Base-by-base conservation (phyloP, 345 rosid genomes). In the Syzygium oleosum region DNA sequence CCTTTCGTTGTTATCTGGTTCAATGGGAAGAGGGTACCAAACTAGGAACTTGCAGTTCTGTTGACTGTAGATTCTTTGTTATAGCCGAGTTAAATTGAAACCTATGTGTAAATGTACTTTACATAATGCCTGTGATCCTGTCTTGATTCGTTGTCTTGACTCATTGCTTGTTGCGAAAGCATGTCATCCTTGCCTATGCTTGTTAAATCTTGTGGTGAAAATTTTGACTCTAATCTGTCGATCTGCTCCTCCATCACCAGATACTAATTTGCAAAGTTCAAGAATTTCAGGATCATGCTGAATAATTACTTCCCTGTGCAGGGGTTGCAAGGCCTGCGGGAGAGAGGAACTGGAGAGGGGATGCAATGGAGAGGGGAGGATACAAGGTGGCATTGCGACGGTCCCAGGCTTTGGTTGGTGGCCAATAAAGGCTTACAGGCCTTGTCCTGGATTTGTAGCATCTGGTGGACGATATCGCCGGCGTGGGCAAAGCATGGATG, bases 371-470 rank as follows among this genome's bases (percentile, higher is more conserved):
- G 95, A 97, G 56, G 99, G 99, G 23, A 92, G 98, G 90, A 96
- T 98, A 88, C 99, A 98, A 94, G 99, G 99, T 54, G 99, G 99
- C 88, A 98, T 98, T 27, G 98, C 98, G 29, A 95, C 96, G 3
- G 95, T 96, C 63, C 98, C 98, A 3, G 99, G 99, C 46, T 98
- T 98, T 59, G 98, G 99, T 38, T 98, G 99, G 99, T 96, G 98
- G 98, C 99, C 99, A 6, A 96, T 96, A 88, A 98, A 96, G 95
- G 99, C 98, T 87, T 96, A 96, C 89, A 89, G 99, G 79, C 99
- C 99, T 51, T 98, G 99, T 86, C 99, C 98, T 31, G 98, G 94
- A 16, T 96, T 95, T 77, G 88, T 98, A 27, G 97, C 96, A 53
- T 93, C 98, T 55, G 99, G 98, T 21, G 98, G 99, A 63, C 88